phyloP scores from a whole-genome alignment of 2,329 filamentous ascomycete species.

The Akanthomyces muscarius region DNA sequence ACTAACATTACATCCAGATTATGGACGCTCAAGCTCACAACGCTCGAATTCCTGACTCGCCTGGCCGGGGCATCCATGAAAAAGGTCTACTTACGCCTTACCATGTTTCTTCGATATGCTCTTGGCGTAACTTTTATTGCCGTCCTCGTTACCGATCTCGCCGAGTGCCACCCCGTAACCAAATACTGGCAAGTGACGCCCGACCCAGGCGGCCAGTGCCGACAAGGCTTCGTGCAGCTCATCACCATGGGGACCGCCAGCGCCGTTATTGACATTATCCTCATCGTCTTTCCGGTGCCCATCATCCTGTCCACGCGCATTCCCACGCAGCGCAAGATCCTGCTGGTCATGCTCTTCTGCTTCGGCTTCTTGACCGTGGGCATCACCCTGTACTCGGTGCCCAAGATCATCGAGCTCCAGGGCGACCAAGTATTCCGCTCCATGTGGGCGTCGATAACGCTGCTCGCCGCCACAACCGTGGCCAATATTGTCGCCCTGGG shows the following conservation, averaged over 20 bases:
- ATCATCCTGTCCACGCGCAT: slow-evolving; percentile 79
- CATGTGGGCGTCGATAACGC: slow-evolving; percentile 79
- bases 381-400: slow-evolving; percentile 72
- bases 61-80: slow-evolving; percentile 77
- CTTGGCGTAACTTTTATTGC: slow-evolving; percentile 71
- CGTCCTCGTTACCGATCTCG: slow-evolving; percentile 72
- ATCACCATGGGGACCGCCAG: slow-evolving; percentile 80
- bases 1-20: slow-evolving; percentile 51
- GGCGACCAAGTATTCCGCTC: slow-evolving; percentile 80
- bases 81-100: slow-evolving; percentile 62
- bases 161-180: slow-evolving; percentile 70
- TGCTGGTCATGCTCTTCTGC: slow-evolving; percentile 73
- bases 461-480: slow-evolving; percentile 77
- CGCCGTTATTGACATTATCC: slow-evolving; percentile 76
- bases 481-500: slow-evolving; percentile 84
- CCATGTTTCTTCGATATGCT: slow-evolving; percentile 67
- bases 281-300: slow-evolving; percentile 81
- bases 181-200: slow-evolving; percentile 74
- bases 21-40: slow-evolving; percentile 84
- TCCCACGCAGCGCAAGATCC: slow-evolving; percentile 68
- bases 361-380: slow-evolving; percentile 70
- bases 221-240: slow-evolving; percentile 78
- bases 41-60: slow-evolving; percentile 84
- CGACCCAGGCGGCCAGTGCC: slow-evolving; percentile 76
- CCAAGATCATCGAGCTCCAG: slow-evolving; percentile 61